Conservation (phyloP, 345 rosid species). For the Xanthoceras sorbifolium region DNA sequence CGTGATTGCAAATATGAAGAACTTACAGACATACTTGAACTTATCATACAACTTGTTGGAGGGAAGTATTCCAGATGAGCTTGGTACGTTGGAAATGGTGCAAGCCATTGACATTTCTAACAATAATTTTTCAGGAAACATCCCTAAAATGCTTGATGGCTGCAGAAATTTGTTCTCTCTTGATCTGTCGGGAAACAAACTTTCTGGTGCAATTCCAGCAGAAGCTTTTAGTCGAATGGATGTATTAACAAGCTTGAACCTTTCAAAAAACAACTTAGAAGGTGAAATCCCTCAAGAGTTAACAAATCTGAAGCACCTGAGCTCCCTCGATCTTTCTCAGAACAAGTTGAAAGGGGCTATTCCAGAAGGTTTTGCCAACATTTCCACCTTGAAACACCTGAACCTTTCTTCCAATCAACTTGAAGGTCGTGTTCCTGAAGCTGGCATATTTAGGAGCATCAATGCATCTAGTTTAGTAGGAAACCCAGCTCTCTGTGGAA, state of each 20-base stretch:
- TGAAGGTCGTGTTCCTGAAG: slow-evolving; percentile 69
- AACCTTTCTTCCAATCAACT: slow-evolving; percentile 73
- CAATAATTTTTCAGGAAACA: slow-evolving; percentile 65
- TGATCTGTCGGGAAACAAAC: slow-evolving; percentile 69
- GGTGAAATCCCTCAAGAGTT: slow-evolving; percentile 58
- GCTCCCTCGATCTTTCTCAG: slow-evolving; percentile 63
- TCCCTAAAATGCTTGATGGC: slow-evolving; percentile 56
- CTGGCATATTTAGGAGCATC: slow-evolving; percentile 62
- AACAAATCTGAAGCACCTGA: slow-evolving; percentile 47
- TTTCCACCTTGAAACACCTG: slow-evolving; percentile 58
- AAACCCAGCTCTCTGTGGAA: slow-evolving; percentile 73
- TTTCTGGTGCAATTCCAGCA: slow-evolving; percentile 55
- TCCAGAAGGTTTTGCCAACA: slow-evolving; percentile 56
- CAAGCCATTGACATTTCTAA: slow-evolving; percentile 79
- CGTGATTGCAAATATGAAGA: slow-evolving; percentile 43
- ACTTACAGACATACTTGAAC: slow-evolving; percentile 63
- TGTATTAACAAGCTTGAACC: slow-evolving; percentile 54
- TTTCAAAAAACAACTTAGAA: slow-evolving; percentile 60
- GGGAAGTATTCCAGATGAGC: slow-evolving; percentile 66
- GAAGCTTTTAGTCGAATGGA: slow-evolving; percentile 45
- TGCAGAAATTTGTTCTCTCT: slow-evolving; percentile 70
- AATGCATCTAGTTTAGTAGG: slow-evolving; percentile 51
- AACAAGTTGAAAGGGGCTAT: slow-evolving; percentile 64
- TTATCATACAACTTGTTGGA: slow-evolving; percentile 62
- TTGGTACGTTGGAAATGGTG: slow-evolving; percentile 68